A percentile compares a stretch with the other conserved stretches of the same genome.
Conservation (phyloP, 2,329 filamentous ascomycete genomes). For the Penicillium sp. region DNA sequence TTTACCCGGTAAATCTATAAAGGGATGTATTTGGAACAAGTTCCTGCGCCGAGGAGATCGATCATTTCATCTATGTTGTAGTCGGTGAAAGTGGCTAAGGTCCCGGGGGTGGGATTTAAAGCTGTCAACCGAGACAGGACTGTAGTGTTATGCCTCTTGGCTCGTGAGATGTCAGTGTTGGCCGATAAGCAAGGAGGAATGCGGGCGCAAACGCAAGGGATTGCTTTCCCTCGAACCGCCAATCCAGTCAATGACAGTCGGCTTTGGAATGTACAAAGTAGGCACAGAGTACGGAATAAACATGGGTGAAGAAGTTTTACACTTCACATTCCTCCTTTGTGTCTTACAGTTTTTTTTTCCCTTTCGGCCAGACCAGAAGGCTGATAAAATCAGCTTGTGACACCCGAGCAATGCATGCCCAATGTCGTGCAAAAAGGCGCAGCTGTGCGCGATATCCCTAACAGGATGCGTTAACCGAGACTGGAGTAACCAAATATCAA, state of each 20-base stretch:
- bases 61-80: slow-evolving; percentile 1
- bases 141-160: slow-evolving; percentile 16
- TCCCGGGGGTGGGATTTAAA: background rate
- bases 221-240: background rate
- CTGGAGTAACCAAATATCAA: background rate
- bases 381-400: background rate
- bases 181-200: slow-evolving; percentile 23
- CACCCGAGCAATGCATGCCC: background rate
- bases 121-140: slow-evolving; percentile 5
- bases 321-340: background rate
- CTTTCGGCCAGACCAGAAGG: background rate
- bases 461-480: slow-evolving; percentile 6
- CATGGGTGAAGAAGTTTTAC: background rate
- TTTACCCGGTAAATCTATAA: background rate
- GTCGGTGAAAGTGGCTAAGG: slow-evolving; percentile 12
- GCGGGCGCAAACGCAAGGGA: slow-evolving; percentile 19
- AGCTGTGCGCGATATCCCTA: background rate
- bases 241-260: slow-evolving; percentile 17
- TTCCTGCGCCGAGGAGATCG: background rate
- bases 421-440: background rate
- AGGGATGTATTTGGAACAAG: background rate
- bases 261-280: slow-evolving; percentile 19
- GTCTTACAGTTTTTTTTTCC: background rate
- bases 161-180: slow-evolving; percentile 14
- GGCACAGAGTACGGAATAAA: background rate